Evolutionary conservation across 352 stramenopile species (phyloP), one percentile per base, ranked within the genome.

Genomic region (Pythium pectinolyticum): DNA sequence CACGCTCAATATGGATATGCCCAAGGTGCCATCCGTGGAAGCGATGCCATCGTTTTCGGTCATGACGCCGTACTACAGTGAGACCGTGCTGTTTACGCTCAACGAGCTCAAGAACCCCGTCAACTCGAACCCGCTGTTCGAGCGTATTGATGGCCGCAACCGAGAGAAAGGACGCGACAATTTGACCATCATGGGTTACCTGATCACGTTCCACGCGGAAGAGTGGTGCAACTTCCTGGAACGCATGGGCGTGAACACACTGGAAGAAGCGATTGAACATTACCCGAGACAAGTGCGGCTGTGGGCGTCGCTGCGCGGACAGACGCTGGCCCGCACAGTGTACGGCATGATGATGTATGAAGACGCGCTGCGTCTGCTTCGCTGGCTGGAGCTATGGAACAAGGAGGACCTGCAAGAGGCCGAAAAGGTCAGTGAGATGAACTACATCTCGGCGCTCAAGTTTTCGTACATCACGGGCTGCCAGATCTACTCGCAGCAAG

Each of bases 321-420:
- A 96, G 66, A 96, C 88, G 10, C 75, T 96, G 10, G 86, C 84
- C n/a, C 78, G 88, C 39, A 95, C 88, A 0, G 86, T 95, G 0
- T 85, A 94, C 50, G 88, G 88, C 19, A 95, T 96, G 83, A 95
- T 95, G 86, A 69, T 95, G 69, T 96, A 96, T 66, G 86, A 95
- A 74, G 84, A 95, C 32, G 84, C 86, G 2, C 82, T 96, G 32
- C 84, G 84, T n/a, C 70, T 96, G 11, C 60, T 96, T 25, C 82
- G 84, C 6, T 96, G 87, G 87, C 68, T 96, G 9, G 87, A 96
- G 60, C 57, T 96, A 27, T 89, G 86, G 60, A 80, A 78, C 31
- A 75, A 88, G 19, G 57, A 60, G 0, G 70, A 83, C 20, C 86
- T 94, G 70, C 74, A 66, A 22, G 72, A 91, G 19, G 61, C 88